Conservation (phyloP, 2,329 filamentous ascomycete species). For the Xylariaceae sp. region DNA sequence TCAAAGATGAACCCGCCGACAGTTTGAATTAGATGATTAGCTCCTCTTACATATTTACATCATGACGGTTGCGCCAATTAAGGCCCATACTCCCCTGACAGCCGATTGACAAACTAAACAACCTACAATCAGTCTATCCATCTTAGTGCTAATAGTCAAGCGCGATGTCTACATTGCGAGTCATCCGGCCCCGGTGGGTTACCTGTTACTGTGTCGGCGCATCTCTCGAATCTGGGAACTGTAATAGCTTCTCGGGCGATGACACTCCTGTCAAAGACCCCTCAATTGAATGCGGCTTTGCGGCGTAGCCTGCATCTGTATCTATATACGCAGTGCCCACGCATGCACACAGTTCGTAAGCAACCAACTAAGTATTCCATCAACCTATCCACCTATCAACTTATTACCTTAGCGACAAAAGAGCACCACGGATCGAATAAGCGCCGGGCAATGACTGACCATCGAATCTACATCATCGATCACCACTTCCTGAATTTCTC, state of each 20-base stretch:
- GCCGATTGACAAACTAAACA: constrained; percentile 10
- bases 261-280: neutral
- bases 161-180: neutral
- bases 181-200: neutral
- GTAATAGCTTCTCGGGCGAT: neutral
- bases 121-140: neutral
- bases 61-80: neutral
- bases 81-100: neutral
- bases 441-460: constrained; percentile 20
- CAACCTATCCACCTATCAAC: neutral
- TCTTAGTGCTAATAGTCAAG: constrained; percentile 1
- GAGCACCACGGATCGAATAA: constrained; percentile 15
- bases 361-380: neutral
- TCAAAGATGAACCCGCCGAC: constrained; percentile 17
- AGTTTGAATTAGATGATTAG: neutral
- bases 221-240: neutral
- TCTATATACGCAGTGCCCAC: neutral
- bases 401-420: constrained; percentile 11
- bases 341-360: neutral
- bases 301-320: neutral
- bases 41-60: neutral
- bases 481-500: neutral
- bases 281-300: neutral
- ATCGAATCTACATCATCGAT: constrained; percentile 10
- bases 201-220: neutral